Evolutionary conservation across 345 rosid species (phyloP), one percentile per base, ranked within the genome.

Genomic region (Euphorbia pulcherrima): DNA sequence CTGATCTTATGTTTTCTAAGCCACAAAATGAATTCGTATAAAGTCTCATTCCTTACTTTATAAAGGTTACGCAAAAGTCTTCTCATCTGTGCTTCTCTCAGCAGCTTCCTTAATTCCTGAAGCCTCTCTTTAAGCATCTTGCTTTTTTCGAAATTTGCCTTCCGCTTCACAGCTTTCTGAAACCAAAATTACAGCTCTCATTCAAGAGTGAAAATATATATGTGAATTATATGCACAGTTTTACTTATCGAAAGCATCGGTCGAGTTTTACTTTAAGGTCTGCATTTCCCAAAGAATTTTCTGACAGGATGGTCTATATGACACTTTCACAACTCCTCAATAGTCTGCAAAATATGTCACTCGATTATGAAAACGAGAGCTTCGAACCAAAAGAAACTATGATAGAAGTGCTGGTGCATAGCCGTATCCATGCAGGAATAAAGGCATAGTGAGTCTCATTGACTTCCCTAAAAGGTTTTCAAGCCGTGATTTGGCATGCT

Each of bases 141-240:
- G 68, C 90, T 85, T 77, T 81, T 41, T 73, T 87, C 84, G 2
- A 92, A 90, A 69, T 90, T 92, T 0, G 89, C 92, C 89, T 89
- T 93, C 37, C 98, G 78, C 84, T 93, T 93, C 68, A 84, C 51
- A 7, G 96, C 91, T 91, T 91, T 89, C 99, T 94, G 85, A 55
- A 54, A 53, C 27, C 52, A 14, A 20, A 46, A 18, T 20, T 44
- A 37, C 73, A 62, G 16, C 60, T 46, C 17, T 47, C 24, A 60
- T 17, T 51, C 23, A 54, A 40, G 46, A 26, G 14, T 23, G 50
- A 40, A 24, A 12, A 62, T 2, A n/a, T 9, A 33, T 26, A 69
- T 30, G 24, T 20, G 21, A 26, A 0, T n/a, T n/a, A n/a, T n/a
- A n/a, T n/a, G n/a, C n/a, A n/a, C n/a, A n/a, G n/a, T n/a, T n/a